A percentile compares a stretch with the other conserved stretches of the same genome.
Evolutionary conservation across 192 early-diverging fungal genomes (phyloP).

Genomic region (Coemansia sp.): DNA sequence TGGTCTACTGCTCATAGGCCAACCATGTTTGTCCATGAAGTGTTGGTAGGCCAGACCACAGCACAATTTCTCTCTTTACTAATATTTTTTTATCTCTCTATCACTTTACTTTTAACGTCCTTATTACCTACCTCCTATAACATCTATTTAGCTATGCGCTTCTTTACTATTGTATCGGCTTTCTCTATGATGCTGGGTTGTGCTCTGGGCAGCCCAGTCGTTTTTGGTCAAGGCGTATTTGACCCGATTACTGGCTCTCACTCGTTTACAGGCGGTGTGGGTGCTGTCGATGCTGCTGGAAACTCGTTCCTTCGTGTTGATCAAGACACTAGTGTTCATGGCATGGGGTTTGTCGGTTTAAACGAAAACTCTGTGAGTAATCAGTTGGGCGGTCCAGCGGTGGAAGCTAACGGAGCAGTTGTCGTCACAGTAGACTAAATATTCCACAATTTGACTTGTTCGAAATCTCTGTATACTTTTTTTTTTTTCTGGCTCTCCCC

Average conservation of each 20-base stretch:
- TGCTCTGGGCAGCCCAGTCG: constrained; percentile 19
- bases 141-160: constrained; percentile 11
- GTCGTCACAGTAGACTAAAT: constrained; percentile 27
- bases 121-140: background rate
- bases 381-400: constrained; percentile 35
- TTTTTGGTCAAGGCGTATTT: constrained; percentile 26
- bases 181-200: constrained; percentile 1
- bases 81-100: background rate
- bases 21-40: background rate
- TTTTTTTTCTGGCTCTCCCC: background rate
- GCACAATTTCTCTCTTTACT: background rate
- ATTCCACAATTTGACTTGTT: background rate
- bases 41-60: background rate
- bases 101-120: constrained; percentile 5
- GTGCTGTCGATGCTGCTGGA: constrained; percentile 28
- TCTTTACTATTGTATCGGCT: constrained; percentile 3
- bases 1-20: background rate
- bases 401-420: constrained; percentile 35
- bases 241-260: constrained; percentile 41
- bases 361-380: constrained; percentile 35
- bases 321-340: constrained; percentile 41
- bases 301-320: constrained; percentile 49
- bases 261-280: constrained; percentile 3
- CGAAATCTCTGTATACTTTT: background rate
- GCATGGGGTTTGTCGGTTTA: constrained; percentile 32